These are phyloP conservation scores for Umbilicaria muhlenbergii DNA, from an alignment of 495 filamentous ascomycete species.

Conservation along the genomic window DNA sequence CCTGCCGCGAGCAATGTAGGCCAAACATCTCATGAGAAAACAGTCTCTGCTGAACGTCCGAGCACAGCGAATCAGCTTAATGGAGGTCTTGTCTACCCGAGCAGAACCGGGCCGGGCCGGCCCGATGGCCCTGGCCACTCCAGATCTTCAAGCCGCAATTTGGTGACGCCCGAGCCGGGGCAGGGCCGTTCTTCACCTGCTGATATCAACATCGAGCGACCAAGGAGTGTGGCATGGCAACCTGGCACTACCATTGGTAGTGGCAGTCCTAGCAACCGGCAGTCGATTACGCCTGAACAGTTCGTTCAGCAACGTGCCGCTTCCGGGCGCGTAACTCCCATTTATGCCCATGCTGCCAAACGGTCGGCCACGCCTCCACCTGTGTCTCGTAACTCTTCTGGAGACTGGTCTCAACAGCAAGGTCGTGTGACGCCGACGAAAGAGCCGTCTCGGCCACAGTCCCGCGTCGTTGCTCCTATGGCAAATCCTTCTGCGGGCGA, in stretches of 20 bases:
- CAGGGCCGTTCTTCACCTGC: conserved; percentile 7
- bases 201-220: conserved; percentile 27
- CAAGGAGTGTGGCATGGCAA: conserved; percentile 63
- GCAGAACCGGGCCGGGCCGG: conserved; percentile 21
- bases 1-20: conserved; percentile 1
- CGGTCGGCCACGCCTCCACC: conserved; percentile 26
- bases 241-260: conserved; percentile 40
- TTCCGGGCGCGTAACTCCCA: conserved; percentile 32
- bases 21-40: no score
- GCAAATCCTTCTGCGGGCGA: conserved; percentile 28
- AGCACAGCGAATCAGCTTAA: conserved; percentile 21
- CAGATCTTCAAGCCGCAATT: conserved; percentile 14
- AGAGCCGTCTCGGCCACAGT: conserved; percentile 32
- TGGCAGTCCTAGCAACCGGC: conserved; percentile 25
- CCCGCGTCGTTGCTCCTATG: conserved; percentile 29
- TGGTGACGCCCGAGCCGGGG: conserved; percentile 13
- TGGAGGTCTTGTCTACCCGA: conserved; percentile 7
- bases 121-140: background rate
- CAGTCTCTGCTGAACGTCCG: conserved; percentile 21
- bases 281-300: conserved; percentile 49
- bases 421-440: conserved; percentile 17
- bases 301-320: conserved; percentile 76
- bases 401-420: conserved; percentile 33
- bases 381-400: conserved; percentile 30
- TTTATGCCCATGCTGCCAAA: conserved; percentile 23